A percentile compares a stretch with the other conserved stretches of the same genome.
phyloP scores from a whole-genome alignment of 1,284 basidiomycete genomes.

The Amylostereum areolatum region DNA sequence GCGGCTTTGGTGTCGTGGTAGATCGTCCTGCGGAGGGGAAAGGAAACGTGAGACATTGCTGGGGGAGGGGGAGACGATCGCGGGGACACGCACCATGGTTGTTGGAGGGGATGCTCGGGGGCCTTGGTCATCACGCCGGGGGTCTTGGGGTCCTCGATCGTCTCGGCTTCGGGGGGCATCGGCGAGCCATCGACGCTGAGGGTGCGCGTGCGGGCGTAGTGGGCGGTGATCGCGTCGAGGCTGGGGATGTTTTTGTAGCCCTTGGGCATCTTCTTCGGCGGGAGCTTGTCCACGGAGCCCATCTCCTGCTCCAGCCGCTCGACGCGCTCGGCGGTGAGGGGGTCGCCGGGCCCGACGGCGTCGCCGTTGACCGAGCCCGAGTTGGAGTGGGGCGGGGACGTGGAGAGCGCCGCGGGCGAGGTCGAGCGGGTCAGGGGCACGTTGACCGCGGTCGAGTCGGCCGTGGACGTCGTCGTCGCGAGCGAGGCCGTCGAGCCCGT shows the following conservation, averaged over 20 bases:
- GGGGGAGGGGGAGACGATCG: background rate
- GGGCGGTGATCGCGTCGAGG: slow-evolving; percentile 74
- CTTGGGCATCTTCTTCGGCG: slow-evolving; percentile 36
- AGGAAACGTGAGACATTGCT: no score
- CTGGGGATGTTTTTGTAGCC: slow-evolving; percentile 85
- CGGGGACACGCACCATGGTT: slow-evolving; percentile 58
- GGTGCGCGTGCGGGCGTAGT: slow-evolving; percentile 59
- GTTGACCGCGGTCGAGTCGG: slow-evolving; percentile 61
- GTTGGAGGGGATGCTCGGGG: slow-evolving; percentile 79
- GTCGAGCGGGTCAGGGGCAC: slow-evolving; percentile 55
- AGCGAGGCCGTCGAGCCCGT: slow-evolving; percentile 57
- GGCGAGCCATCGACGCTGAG: slow-evolving; percentile 67
- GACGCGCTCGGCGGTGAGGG: slow-evolving; percentile 56
- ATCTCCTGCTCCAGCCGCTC: slow-evolving; percentile 52
- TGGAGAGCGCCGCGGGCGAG: slow-evolving; percentile 39
- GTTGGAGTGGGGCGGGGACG: slow-evolving; percentile 45
- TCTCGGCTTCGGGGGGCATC: slow-evolving; percentile 67
- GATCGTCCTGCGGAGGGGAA: slow-evolving; percentile 56
- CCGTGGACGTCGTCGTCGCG: slow-evolving; percentile 34
- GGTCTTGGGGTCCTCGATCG: slow-evolving; percentile 74
- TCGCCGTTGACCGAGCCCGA: slow-evolving; percentile 33
- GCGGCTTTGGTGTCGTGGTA: slow-evolving; percentile 85
- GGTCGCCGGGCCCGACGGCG: slow-evolving; percentile 30
- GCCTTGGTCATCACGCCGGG: slow-evolving; percentile 67
- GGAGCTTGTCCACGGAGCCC: slow-evolving; percentile 20